Evolutionary conservation across 208 protist species (phyloP).

Genomic region (Porcisia hertigi): DNA sequence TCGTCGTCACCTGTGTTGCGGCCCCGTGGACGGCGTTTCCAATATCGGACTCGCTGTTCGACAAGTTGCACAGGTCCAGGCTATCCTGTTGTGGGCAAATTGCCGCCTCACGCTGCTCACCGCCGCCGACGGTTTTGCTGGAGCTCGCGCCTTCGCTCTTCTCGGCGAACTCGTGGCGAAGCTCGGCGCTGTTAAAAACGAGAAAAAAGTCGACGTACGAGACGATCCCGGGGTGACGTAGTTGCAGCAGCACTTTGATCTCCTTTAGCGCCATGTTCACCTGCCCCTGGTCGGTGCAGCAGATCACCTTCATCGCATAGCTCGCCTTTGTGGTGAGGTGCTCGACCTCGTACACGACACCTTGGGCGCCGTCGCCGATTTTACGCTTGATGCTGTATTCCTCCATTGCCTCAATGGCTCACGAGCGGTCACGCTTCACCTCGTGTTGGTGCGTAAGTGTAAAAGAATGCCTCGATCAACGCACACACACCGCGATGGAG

Average conservation of each 20-base stretch:
- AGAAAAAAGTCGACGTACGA: constrained; percentile 90
- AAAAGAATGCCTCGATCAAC: neutral
- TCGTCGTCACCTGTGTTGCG: neutral
- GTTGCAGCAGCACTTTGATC: constrained; percentile 82
- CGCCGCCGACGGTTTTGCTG: neutral
- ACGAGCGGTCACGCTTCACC: neutral
- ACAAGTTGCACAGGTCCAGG: constrained; percentile 27
- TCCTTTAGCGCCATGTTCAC: constrained; percentile 84
- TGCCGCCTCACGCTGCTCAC: neutral
- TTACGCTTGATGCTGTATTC: constrained; percentile 69
- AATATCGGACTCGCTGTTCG: constrained; percentile 26
- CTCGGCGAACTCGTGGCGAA: constrained; percentile 47
- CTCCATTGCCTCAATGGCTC: constrained; percentile 49
- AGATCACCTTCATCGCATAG: constrained; percentile 89
- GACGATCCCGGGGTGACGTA: constrained; percentile 81
- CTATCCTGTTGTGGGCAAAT: neutral
- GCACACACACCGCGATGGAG: neutral
- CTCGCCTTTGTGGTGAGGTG: constrained; percentile 47
- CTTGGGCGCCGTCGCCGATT: constrained; percentile 82
- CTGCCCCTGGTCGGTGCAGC: constrained; percentile 57
- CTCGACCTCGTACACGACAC: constrained; percentile 73
- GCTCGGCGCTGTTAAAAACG: constrained; percentile 66
- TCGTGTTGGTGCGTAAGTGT: neutral
- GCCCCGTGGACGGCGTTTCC: neutral
- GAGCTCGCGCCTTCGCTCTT: constrained; percentile 14